phyloP scores from a whole-genome alignment of 352 stramenopile genomes.

The Phytopythium boreale region DNA sequence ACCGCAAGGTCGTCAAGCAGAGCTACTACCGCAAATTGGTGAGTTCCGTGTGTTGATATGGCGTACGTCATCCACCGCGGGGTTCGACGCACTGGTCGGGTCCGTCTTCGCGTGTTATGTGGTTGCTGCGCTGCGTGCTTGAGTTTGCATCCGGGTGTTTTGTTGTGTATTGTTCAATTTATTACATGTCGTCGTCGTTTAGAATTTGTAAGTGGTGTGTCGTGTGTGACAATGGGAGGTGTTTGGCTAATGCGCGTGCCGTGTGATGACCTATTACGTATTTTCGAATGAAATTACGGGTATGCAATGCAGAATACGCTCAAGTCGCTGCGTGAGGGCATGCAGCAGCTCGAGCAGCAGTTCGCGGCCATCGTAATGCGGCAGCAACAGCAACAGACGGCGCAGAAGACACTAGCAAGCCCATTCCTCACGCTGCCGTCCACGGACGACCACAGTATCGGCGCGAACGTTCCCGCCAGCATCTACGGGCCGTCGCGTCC shows the following conservation, averaged over 20 bases:
- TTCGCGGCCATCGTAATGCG: conserved; percentile 23
- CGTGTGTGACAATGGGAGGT: not conserved
- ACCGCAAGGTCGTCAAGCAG: conserved; percentile 58
- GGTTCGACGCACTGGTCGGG: no score
- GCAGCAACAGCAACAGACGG: not conserved
- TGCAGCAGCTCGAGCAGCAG: conserved; percentile 25
- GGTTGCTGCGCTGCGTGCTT: not conserved
- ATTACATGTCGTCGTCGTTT: no score
- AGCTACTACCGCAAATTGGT: conserved; percentile 44
- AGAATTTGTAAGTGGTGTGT: not conserved
- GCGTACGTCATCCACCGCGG: no score
- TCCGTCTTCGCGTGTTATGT: no score
- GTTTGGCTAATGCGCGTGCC: not conserved
- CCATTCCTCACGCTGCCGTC: not conserved
- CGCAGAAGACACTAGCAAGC: no score
- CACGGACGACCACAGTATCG: not conserved
- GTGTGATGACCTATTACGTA: not conserved
- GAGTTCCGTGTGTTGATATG: not conserved
- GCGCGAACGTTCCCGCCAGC: not conserved
- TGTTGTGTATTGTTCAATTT: no score
- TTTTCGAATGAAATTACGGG: not conserved
- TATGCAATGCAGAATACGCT: conserved; percentile 25
- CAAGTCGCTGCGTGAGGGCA: conserved; percentile 29
- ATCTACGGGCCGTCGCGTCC: not conserved
- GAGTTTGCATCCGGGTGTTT: no score